These are phyloP conservation scores for Ligustrum vulgare DNA, from an alignment of 257 asterid species.

Conservation along the genomic window DNA sequence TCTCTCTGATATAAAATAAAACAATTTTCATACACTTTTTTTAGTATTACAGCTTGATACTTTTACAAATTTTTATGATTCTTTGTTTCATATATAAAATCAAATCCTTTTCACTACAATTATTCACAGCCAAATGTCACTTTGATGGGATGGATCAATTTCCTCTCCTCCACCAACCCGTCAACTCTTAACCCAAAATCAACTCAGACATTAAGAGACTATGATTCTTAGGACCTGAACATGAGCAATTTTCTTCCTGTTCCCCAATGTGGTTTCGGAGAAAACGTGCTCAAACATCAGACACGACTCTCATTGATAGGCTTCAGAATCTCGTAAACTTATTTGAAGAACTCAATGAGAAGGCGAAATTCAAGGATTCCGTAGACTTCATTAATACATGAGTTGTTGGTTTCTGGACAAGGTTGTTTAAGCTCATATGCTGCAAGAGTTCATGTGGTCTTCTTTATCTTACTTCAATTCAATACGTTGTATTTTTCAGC, in stretches of 20 bases:
- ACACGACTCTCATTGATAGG: slow-evolving; percentile 39
- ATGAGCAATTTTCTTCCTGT: neutral
- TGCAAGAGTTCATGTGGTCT: slow-evolving; percentile 11
- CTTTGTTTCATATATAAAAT: too few relatives aligned
- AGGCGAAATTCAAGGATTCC: slow-evolving; percentile 62
- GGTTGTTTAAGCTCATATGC: slow-evolving; percentile 30
- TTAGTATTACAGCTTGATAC: too few relatives aligned
- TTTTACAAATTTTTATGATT: too few relatives aligned
- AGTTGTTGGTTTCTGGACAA: slow-evolving; percentile 38
- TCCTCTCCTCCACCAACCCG: too few relatives aligned
- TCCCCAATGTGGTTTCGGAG: slow-evolving; percentile 16
- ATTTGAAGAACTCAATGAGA: slow-evolving; percentile 60
- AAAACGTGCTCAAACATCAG: slow-evolving; percentile 18
- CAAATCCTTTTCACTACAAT: too few relatives aligned
- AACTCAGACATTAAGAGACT: slow-evolving; percentile 35
- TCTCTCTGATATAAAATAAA: too few relatives aligned
- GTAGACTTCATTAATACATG: slow-evolving; percentile 24
- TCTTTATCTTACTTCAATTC: neutral
- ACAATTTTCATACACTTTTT: too few relatives aligned
- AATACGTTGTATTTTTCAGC: neutral
- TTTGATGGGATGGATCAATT: too few relatives aligned
- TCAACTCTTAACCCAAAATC: slow-evolving; percentile 39
- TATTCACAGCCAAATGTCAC: too few relatives aligned
- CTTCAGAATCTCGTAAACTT: slow-evolving; percentile 73
- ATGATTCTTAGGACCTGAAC: slow-evolving; percentile 34